phyloP scores from a whole-genome alignment of 2,329 filamentous ascomycete species.

The Talaromyces sp. region DNA sequence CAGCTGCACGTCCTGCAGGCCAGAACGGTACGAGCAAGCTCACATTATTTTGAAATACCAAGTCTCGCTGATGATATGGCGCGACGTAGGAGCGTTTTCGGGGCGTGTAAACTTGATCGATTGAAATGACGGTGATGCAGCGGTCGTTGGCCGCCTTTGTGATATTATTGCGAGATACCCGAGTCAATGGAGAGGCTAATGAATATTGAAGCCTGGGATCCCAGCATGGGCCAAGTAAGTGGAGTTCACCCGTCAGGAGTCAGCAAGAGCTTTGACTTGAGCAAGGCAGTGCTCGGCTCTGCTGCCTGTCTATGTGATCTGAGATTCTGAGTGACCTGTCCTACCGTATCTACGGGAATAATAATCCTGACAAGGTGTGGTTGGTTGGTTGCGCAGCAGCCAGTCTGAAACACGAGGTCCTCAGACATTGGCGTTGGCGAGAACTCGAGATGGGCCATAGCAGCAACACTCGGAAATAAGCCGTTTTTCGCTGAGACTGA shows the following conservation, averaged over 20 bases:
- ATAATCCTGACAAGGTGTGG: neutral
- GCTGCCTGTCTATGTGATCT: neutral
- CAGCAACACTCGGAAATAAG: too few species aligned
- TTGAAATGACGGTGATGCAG: neutral
- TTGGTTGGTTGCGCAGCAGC: neutral
- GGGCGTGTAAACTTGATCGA: neutral
- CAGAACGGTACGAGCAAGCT: neutral
- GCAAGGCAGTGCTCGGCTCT: too few species aligned
- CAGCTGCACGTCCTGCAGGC: neutral
- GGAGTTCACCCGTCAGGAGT: neutral
- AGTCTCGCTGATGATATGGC: neutral
- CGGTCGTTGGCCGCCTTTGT: neutral
- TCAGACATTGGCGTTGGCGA: neutral
- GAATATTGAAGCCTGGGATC: neutral
- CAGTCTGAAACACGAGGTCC: too few species aligned
- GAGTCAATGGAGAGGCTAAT: neutral
- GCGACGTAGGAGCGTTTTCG: neutral
- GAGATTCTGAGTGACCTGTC: too few species aligned
- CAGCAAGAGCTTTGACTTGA: neutral
- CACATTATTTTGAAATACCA: neutral
- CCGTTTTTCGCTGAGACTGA: neutral
- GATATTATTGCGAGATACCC: neutral
- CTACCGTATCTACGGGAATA: neutral
- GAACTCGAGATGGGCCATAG: neutral
- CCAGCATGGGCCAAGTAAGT: neutral